Evolutionary conservation across 331 rosid species (phyloP).

Genomic region (Pyrus hybrid): DNA sequence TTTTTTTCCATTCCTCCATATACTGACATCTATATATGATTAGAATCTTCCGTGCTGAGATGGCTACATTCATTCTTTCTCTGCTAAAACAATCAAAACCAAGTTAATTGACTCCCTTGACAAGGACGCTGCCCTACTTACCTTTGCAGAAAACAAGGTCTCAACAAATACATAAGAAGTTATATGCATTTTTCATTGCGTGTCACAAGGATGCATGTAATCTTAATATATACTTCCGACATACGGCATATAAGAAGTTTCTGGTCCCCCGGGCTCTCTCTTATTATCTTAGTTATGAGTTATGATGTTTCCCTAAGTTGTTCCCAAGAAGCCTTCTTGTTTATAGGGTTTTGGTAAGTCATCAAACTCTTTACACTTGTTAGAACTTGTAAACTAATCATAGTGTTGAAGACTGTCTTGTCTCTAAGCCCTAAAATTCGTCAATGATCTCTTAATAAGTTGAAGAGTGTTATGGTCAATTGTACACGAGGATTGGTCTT

Average conservation of each 20-base stretch:
- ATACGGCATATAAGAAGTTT: neutral
- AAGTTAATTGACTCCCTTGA: neutral
- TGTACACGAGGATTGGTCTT: rapidly evolving
- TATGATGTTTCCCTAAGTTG: neutral
- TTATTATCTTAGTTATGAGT: neutral
- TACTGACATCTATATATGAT: neutral
- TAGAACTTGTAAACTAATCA: neutral
- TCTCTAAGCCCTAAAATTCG: neutral
- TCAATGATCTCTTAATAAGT: too few relatives aligned
- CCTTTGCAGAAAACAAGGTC: neutral
- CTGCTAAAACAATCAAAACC: neutral
- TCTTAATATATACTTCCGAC: neutral
- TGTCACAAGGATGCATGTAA: neutral
- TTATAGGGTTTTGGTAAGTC: neutral
- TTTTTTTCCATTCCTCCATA: neutral
- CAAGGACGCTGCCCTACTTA: neutral
- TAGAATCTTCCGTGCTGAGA: neutral
- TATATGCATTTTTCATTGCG: neutral
- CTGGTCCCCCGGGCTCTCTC: neutral
- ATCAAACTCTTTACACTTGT: neutral
- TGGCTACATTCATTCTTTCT: neutral
- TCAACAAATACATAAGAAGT: neutral
- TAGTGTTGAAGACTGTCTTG: neutral
- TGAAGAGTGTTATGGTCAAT: neutral
- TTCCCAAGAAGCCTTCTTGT: neutral